A percentile compares a stretch with the other conserved stretches of the same genome.
phyloP scores from a whole-genome alignment of 1,284 basidiomycete species.

The Entoloma clypeatum region DNA sequence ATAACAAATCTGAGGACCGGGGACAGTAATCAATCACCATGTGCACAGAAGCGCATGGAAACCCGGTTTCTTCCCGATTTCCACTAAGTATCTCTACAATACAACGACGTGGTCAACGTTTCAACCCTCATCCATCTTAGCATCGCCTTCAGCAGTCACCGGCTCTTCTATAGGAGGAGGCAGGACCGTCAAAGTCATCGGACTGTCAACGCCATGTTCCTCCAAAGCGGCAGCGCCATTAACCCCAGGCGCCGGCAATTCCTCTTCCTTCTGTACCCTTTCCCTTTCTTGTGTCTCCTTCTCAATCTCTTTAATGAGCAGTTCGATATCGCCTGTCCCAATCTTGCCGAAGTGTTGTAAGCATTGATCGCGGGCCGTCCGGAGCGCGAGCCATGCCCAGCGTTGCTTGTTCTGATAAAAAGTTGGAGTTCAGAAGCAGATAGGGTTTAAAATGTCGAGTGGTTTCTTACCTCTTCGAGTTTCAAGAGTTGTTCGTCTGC shows the following conservation, averaged over 20 bases:
- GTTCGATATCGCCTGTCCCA: slow-evolving; percentile 67
- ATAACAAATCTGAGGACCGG: too few species aligned
- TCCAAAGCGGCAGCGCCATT: slow-evolving; percentile 16
- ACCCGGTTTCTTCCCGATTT: too few species aligned
- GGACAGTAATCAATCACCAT: too few species aligned
- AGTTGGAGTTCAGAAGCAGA: slow-evolving; percentile 7
- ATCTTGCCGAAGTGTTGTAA: slow-evolving; percentile 73
- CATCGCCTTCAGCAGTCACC: neutral
- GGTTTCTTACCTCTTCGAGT: slow-evolving; percentile 56
- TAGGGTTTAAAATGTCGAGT: slow-evolving; percentile 5
- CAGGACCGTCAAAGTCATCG: slow-evolving; percentile 14
- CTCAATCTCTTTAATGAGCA: slow-evolving; percentile 67
- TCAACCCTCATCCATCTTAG: slow-evolving; percentile 8
- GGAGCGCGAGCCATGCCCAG: slow-evolving; percentile 75
- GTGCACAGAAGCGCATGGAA: too few species aligned
- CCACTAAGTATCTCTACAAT: neutral
- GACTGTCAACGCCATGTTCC: slow-evolving; percentile 24
- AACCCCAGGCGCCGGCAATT: too few species aligned
- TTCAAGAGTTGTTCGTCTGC: slow-evolving; percentile 51
- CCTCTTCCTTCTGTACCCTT: slow-evolving; percentile 33
- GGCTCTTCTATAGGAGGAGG: slow-evolving; percentile 8
- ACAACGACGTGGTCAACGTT: slow-evolving; percentile 8
- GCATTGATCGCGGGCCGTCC: slow-evolving; percentile 66
- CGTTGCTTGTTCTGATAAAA: slow-evolving; percentile 60
- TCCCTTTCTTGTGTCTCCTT: slow-evolving; percentile 45